Conservation (phyloP, 2,329 filamentous ascomycete genomes). For the Tolypocladium endophyticum region DNA sequence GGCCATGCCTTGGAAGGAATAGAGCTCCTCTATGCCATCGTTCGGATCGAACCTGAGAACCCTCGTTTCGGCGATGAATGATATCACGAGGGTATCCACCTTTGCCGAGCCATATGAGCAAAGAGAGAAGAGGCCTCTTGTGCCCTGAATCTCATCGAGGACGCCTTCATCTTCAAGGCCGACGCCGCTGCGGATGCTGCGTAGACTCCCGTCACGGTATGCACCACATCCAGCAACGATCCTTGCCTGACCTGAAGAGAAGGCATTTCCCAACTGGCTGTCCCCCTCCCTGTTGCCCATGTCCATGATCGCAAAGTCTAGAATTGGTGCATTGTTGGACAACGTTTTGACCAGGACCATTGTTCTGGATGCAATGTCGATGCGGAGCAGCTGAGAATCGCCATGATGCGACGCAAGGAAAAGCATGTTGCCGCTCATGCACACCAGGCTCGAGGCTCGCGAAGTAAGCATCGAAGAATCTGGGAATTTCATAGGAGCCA, state of each 20-base stretch:
- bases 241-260: constrained; percentile 87
- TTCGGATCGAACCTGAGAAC: constrained; percentile 65
- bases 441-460: constrained; percentile 67
- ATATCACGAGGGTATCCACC: constrained; percentile 65
- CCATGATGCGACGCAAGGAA: constrained; percentile 91
- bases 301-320: constrained; percentile 95
- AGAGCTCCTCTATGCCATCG: constrained; percentile 78
- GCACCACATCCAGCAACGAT: constrained; percentile 90
- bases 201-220: constrained; percentile 75
- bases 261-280: constrained; percentile 67
- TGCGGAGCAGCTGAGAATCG: constrained; percentile 72
- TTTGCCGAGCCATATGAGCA: constrained; percentile 35
- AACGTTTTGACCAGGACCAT: constrained; percentile 60
- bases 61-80: constrained; percentile 74
- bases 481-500: constrained; percentile 34
- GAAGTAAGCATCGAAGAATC: constrained; percentile 41
- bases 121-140: constrained; percentile 64
- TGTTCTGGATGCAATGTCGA: constrained; percentile 29
- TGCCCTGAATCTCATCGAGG: constrained; percentile 66
- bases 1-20: constrained; percentile 60
- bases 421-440: constrained; percentile 60
- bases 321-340: constrained; percentile 74
- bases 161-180: constrained; percentile 81
- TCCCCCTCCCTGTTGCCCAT: constrained; percentile 79
- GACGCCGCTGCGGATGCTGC: constrained; percentile 88